Percentiles rank a stretch among this genome's conserved stretches.
Conservation (phyloP, 2,329 filamentous ascomycete species). For the Pseudogymnoascus sp. region DNA sequence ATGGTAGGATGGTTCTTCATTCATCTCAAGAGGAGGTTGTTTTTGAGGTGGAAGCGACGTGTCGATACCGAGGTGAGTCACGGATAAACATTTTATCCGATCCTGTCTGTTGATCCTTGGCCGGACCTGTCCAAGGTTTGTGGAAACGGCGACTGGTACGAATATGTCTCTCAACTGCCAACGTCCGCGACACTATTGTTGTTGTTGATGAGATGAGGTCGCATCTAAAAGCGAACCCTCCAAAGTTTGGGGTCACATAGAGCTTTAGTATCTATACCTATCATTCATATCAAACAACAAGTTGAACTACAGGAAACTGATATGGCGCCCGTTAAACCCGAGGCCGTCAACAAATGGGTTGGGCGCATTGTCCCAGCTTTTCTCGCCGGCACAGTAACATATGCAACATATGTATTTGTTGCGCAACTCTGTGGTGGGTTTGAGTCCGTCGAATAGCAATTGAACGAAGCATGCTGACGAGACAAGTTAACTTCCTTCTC, state of each 20-base stretch:
- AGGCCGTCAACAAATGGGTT: conserved; percentile 22
- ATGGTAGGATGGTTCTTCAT: not conserved
- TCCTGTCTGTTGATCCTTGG: not conserved
- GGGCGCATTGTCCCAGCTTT: conserved; percentile 56
- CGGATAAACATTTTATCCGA: not conserved
- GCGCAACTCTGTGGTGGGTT: conserved; percentile 59
- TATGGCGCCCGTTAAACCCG: not conserved
- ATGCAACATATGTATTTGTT: conserved; percentile 64
- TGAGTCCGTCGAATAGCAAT: not conserved
- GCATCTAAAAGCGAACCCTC: conserved; percentile 1
- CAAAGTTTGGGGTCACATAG: conserved; percentile 3
- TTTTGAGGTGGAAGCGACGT: not conserved
- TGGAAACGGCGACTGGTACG: not conserved
- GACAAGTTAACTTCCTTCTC: conserved; percentile 65
- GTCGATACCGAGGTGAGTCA: not conserved
- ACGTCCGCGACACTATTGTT: not conserved
- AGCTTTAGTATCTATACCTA: conserved; percentile 2
- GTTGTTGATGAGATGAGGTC: conserved; percentile 4
- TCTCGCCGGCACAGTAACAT: conserved; percentile 57
- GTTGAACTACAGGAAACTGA: not conserved
- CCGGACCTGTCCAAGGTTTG: not conserved
- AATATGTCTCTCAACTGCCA: not conserved
- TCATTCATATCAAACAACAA: conserved; percentile 6
- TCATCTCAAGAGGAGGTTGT: not conserved
- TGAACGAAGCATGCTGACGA: conserved; percentile 12